These are phyloP conservation scores for Hermanozyma aechmeae DNA, from an alignment of 805 yeast genomes.

Conservation along the genomic window DNA sequence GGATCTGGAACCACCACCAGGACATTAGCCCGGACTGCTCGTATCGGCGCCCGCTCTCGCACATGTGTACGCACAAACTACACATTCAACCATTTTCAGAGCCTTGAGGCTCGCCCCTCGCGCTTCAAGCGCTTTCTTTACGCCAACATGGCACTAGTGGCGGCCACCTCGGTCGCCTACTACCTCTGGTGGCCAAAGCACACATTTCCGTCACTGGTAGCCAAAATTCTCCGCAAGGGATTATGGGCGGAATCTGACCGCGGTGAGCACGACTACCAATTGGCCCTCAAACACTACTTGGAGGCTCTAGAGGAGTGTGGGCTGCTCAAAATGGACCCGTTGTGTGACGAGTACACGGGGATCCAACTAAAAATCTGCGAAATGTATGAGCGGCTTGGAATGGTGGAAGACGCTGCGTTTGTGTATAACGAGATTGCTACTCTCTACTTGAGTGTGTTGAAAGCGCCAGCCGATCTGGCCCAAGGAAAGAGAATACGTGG, in stretches of 20 bases:
- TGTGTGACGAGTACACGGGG: constrained; percentile 82
- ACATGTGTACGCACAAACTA: no score
- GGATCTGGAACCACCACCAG: no score
- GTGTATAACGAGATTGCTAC: constrained; percentile 61
- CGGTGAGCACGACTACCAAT: constrained; percentile 49
- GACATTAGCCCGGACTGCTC: no score
- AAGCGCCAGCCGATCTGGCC: constrained; percentile 21
- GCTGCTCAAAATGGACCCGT: constrained; percentile 41
- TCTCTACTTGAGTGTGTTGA: constrained; percentile 45
- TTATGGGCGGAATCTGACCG: constrained; percentile 77
- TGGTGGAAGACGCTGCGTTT: constrained; percentile 53
- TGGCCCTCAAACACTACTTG: constrained; percentile 65
- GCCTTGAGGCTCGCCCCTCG: constrained; percentile 6
- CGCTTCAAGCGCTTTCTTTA: constrained; percentile 7
- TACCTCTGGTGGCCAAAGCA: constrained; percentile 57
- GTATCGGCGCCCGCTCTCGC: no score
- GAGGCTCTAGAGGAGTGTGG: constrained; percentile 64
- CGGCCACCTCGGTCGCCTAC: constrained; percentile 19
- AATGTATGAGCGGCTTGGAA: constrained; percentile 65
- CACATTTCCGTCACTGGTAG: constrained; percentile 61
- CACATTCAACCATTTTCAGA: constrained; percentile 9
- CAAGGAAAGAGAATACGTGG: constrained; percentile 14
- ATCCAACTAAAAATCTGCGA: constrained; percentile 81
- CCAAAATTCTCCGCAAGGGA: constrained; percentile 62
- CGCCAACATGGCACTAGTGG: constrained; percentile 7